Evolutionary conservation across 2,329 filamentous ascomycete genomes (phyloP), one percentile per base, ranked within the genome.

Genomic region (Ophiobolus disseminans): DNA sequence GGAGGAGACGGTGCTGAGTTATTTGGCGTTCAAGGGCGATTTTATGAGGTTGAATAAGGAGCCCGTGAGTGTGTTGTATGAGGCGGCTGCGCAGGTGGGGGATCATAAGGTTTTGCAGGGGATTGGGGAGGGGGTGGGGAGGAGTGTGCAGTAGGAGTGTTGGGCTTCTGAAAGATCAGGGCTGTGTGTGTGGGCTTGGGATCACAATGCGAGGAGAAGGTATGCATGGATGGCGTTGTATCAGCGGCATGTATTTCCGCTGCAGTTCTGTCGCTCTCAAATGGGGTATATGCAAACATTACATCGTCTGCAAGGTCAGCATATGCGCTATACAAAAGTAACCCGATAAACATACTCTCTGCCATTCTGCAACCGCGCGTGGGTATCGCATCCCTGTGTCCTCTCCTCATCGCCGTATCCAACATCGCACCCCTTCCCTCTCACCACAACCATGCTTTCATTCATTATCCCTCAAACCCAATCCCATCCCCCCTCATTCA

Each of bases 1-100:
- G 68, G 90, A 95, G 45, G 85, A 88, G 45, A 93, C 90, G 35
- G 82, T 86, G 39, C 72, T 97, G 2, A 86, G 81, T 53, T 99
- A 97, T 75, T 57, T 97, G 47, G 94, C 90, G 1, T 97, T 99
- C 78, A 92, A 90, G 75, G 94, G 94, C 19, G 90, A 96, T 75
- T 97, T 91, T 81, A 94, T 94, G 83, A 86, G 86, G 70, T 75
- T 96, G 66, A 94, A 88, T 37, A 82, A 88, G 45, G 90, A 93
- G 69, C 91, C 94, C 1, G 79, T 88, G 5, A 91, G 88, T 60
- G 93, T 97, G 62, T 66, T 96, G 52, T 99, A 97, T 73, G 94
- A 99, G 81, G 89, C 91, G 14, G 93, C 93, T 20, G 88, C 94
- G 26, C 96, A 97, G 72, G 94, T 93, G 10, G 84, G 78, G 37